These are phyloP conservation scores for Trichophyton verrucosum DNA, from an alignment of 2,329 filamentous ascomycete species.

Conservation along the genomic window DNA sequence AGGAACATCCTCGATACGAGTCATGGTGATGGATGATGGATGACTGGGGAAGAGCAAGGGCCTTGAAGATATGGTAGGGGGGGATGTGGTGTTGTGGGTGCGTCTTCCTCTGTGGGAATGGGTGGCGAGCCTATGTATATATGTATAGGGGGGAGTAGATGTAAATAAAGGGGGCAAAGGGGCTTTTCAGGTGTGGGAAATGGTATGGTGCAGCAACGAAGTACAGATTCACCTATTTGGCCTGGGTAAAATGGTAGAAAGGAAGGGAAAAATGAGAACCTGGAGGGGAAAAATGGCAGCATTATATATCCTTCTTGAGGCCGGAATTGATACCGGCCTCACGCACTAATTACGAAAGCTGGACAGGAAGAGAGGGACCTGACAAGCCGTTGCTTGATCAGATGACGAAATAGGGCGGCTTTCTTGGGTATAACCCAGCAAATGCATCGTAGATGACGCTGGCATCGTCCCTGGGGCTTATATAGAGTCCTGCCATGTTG, in stretches of 20 bases:
- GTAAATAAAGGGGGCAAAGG: neutral
- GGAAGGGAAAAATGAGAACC: constrained; percentile 15
- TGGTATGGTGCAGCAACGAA: constrained; percentile 3
- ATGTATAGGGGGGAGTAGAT: neutral
- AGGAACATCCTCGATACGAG: constrained; percentile 21
- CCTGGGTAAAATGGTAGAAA: constrained; percentile 17
- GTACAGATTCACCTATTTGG: constrained; percentile 14
- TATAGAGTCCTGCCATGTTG: neutral
- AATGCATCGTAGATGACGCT: constrained; percentile 7
- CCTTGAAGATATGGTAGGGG: neutral
- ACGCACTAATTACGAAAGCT: constrained; percentile 27
- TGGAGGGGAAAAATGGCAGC: constrained; percentile 10
- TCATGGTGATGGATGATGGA: constrained; percentile 21
- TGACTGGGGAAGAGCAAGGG: neutral
- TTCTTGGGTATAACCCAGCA: constrained; percentile 2
- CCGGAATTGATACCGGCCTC: constrained; percentile 38
- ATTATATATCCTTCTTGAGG: constrained; percentile 33
- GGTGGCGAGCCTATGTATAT: neutral
- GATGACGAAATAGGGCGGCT: constrained; percentile 6
- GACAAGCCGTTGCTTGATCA: constrained; percentile 12
- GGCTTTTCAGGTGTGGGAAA: neutral
- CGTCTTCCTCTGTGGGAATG: neutral
- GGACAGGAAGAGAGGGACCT: constrained; percentile 15
- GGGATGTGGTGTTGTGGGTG: neutral
- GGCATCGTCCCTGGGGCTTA: neutral